A percentile compares a stretch with the other conserved stretches of the same genome.
These are phyloP conservation scores for Thielaviopsis populi DNA, from an alignment of 2,329 filamentous ascomycete species.

Conservation along the genomic window DNA sequence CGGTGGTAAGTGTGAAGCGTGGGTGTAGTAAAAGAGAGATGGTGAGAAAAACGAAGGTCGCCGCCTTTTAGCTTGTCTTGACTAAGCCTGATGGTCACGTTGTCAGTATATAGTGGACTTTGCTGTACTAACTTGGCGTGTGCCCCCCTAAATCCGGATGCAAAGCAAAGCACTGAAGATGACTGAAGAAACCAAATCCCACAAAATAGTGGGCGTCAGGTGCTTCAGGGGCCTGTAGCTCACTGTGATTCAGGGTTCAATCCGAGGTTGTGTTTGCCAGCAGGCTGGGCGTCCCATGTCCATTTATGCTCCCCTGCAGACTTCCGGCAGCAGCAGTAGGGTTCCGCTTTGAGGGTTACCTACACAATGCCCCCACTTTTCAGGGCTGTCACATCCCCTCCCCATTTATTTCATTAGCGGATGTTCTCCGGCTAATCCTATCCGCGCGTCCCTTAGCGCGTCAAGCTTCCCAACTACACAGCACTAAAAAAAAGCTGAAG, in stretches of 20 bases:
- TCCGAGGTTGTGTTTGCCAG: neutral
- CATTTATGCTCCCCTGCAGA: too few species aligned
- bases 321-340: neutral
- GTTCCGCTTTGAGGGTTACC: neutral
- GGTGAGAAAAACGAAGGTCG: neutral
- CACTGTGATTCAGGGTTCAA: neutral
- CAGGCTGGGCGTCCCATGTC: too few species aligned
- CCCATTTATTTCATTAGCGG: neutral
- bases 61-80: neutral
- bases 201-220: neutral
- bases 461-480: neutral
- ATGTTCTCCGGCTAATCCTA: neutral
- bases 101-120: neutral
- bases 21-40: neutral
- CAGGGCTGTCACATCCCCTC: neutral
- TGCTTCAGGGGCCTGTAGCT: neutral
- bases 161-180: neutral
- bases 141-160: neutral
- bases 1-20: neutral
- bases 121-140: neutral
- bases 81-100: neutral
- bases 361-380: neutral
- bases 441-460: neutral
- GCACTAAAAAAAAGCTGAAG: constrained; percentile 1
- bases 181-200: neutral